phyloP scores from a whole-genome alignment of 2,329 filamentous ascomycete species.

The Claviceps purpurea region DNA sequence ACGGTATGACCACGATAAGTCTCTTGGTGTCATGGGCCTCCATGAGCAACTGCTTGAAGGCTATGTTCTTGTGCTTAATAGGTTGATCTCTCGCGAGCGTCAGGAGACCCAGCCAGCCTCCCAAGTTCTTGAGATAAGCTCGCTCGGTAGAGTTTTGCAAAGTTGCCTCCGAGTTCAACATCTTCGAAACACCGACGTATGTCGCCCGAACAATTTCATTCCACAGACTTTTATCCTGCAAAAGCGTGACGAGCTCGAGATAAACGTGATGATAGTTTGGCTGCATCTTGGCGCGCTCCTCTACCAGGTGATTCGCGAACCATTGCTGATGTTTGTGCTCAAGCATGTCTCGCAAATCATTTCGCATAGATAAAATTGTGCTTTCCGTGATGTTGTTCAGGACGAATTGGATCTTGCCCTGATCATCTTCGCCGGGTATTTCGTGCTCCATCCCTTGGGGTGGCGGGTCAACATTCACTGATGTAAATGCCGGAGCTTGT shows the following conservation, averaged over 20 bases:
- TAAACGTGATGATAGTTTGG: slow-evolving; percentile 94
- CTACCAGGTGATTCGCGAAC: slow-evolving; percentile 92
- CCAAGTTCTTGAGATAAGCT: slow-evolving; percentile 82
- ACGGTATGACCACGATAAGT: slow-evolving; percentile 84
- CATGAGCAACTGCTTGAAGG: slow-evolving; percentile 88
- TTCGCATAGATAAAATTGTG: slow-evolving; percentile 73
- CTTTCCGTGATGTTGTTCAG: slow-evolving; percentile 92
- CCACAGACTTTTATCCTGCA: slow-evolving; percentile 69
- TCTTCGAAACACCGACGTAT: slow-evolving; percentile 69
- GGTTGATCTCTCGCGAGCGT: slow-evolving; percentile 90
- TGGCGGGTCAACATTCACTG: slow-evolving; percentile 63
- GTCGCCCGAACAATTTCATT: slow-evolving; percentile 86
- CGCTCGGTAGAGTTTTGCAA: slow-evolving; percentile 75
- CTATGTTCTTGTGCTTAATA: slow-evolving; percentile 91
- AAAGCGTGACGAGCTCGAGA: slow-evolving; percentile 72
- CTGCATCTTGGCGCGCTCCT: slow-evolving; percentile 92
- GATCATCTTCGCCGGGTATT: slow-evolving; percentile 70
- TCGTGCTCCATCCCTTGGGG: slow-evolving; percentile 53
- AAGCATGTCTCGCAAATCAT: slow-evolving; percentile 66
- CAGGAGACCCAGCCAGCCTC: slow-evolving; percentile 82
- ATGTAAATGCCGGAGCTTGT: slow-evolving; percentile 57
- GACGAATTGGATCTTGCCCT: slow-evolving; percentile 90
- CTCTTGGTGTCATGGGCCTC: slow-evolving; percentile 90
- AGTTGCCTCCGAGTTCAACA: slow-evolving; percentile 83
- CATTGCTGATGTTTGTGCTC: slow-evolving; percentile 79